phyloP scores from a whole-genome alignment of 202 grass and related monocot species.

The Cymbopogon flexuosus region DNA sequence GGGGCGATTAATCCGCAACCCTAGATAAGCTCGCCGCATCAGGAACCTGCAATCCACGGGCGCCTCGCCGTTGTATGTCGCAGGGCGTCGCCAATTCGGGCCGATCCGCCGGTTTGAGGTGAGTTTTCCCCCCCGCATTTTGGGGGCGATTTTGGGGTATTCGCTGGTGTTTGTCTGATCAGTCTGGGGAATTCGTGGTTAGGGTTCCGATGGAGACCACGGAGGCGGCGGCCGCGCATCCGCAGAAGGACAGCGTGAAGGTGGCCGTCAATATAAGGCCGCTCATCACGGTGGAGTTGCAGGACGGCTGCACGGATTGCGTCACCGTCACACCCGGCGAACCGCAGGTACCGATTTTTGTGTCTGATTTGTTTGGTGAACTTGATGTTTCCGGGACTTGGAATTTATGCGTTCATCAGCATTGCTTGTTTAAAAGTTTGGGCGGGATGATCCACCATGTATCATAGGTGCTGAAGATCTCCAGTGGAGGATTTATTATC shows the following conservation, averaged over 20 bases:
- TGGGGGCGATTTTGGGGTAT: neutral
- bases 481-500: neutral
- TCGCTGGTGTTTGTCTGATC: conserved; percentile 4
- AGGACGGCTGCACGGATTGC: conserved; percentile 72
- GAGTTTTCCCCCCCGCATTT: neutral
- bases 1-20: conserved; percentile 24
- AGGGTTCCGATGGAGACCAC: conserved; percentile 54
- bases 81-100: conserved; percentile 9
- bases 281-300: conserved; percentile 76
- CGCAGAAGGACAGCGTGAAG: conserved; percentile 71
- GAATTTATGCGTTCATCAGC: neutral
- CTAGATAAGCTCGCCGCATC: conserved; percentile 19
- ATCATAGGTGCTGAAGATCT: neutral
- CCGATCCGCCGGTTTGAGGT: conserved; percentile 16
- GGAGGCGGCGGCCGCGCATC: conserved; percentile 38
- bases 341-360: conserved; percentile 60
- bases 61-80: neutral
- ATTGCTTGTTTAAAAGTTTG: neutral
- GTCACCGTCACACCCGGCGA: conserved; percentile 59
- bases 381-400: neutral
- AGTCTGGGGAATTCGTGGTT: neutral
- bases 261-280: conserved; percentile 84
- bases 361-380: neutral
- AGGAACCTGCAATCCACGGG: neutral
- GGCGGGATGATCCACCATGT: neutral